A percentile compares a stretch with the other conserved stretches of the same genome.
These are phyloP conservation scores for Endogone sp. DNA, from an alignment of 192 early-diverging fungal genomes.

Conservation along the genomic window DNA sequence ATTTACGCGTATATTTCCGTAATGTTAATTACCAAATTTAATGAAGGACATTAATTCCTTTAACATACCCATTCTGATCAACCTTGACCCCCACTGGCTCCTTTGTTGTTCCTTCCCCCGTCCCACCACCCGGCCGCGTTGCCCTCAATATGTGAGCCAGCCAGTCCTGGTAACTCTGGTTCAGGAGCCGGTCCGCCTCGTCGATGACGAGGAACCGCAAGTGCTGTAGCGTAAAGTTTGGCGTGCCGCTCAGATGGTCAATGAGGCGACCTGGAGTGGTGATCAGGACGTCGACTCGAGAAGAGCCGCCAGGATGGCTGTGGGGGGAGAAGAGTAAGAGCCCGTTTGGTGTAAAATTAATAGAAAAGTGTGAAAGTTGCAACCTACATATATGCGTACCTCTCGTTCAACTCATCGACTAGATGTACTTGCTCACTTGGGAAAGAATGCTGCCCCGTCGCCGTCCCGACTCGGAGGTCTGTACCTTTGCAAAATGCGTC, in stretches of 20 bases:
- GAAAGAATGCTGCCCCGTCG: constrained; percentile 77
- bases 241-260: constrained; percentile 84
- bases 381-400: constrained; percentile 5
- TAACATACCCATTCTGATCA: neutral
- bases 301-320: constrained; percentile 51
- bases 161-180: constrained; percentile 94
- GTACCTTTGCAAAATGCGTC: constrained; percentile 75
- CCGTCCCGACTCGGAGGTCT: constrained; percentile 65
- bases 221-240: constrained; percentile 87
- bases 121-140: neutral
- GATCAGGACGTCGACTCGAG: constrained; percentile 84
- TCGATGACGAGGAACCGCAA: constrained; percentile 90
- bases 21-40: no score
- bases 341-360: no score
- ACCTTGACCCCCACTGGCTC: neutral
- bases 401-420: constrained; percentile 28
- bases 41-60: no score
- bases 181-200: constrained; percentile 93
- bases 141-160: constrained; percentile 61
- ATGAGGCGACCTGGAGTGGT: constrained; percentile 94
- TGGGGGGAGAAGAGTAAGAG: neutral
- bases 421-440: constrained; percentile 61
- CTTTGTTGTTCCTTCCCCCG: neutral
- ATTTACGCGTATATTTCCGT: neutral
- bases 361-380: neutral